Base-by-base conservation (phyloP, 2,329 filamentous ascomycete genomes). In the Aspergillus sp. region DNA sequence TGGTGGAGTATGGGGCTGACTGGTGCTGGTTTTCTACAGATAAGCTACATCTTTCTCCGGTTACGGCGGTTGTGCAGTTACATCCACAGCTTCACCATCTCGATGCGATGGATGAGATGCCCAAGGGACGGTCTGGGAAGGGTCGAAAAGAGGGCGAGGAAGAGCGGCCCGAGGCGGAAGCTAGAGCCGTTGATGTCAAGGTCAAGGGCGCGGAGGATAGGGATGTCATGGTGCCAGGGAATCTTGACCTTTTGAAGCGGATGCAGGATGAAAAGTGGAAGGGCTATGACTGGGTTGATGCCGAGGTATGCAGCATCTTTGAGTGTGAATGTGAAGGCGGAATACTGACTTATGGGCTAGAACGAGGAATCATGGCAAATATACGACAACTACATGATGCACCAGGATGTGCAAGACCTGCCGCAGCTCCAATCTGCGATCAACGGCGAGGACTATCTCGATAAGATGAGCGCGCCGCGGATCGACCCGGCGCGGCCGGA, bases 51-150 rank as follows among this genome's bases (percentile, higher is more conserved):
- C 85, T 98, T 40, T 96, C 91, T 1, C 90, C 89, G 22, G 85
- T 96, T 46, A 86, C 88, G 41, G 89, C 90, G 2, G 85, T 96
- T 45, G 89, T 96, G 42, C 91, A 96, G 71, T 86, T 99, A 69
- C 89, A 93, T 4, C 92, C 95, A 0, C 91, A 97, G 69, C 89
- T 96, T 60, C 91, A 96, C 75, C 92, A 98, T 76, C 82, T 98
- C 65, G 95, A 98, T 75, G 93, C 95, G 3, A 77, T 86, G 46
- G 82, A 88, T 47, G 91, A 97, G 67, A 83, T 90, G 7, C 69
- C 72, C 3, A 62, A 66, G 4, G 74, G 73, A 51, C 68, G 64
- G 5, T 67, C 71, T 51, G 65, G 73, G 44, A 68, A 73, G 61
- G 60, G 64, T 61, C 76, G 71, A 64, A 76, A 74, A 58, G 73